Conservation (phyloP, 371 early-diverging fungal genomes). For the Apophysomyces trapeziformis region DNA sequence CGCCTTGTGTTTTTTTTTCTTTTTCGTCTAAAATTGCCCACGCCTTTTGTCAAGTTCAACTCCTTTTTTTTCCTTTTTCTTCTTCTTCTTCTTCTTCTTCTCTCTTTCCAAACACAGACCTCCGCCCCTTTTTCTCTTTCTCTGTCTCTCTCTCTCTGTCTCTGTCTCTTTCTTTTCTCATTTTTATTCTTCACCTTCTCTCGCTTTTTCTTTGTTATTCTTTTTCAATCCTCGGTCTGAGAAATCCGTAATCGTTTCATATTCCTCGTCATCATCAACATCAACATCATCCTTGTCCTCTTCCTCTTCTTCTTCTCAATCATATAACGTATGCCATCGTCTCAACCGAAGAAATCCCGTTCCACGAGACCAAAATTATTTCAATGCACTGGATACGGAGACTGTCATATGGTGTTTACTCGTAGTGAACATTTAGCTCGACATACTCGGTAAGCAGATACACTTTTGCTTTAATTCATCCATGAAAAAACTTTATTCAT, state of each 20-base stretch:
- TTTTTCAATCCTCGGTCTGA: background rate
- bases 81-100: background rate
- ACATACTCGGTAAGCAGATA: constrained; percentile 44
- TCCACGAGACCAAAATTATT: constrained; percentile 46
- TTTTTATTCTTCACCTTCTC: background rate
- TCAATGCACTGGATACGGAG: constrained; percentile 56
- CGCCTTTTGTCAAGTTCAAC: background rate
- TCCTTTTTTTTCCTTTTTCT: constrained; percentile 6
- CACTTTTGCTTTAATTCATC: background rate
- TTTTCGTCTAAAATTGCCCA: constrained; percentile 4
- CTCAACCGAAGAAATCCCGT: constrained; percentile 9
- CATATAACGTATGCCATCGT: background rate
- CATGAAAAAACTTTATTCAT: background rate
- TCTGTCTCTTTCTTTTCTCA: background rate
- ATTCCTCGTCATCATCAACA: background rate
- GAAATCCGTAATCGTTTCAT: too few relatives aligned
- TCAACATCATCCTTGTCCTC: background rate
- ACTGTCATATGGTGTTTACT: constrained; percentile 59
- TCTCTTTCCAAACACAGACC: constrained; percentile 3
- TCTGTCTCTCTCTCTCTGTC: background rate
- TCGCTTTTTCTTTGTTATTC: background rate
- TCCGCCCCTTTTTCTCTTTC: background rate
- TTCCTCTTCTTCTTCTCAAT: background rate
- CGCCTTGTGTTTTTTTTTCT: constrained; percentile 3
- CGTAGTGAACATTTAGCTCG: constrained; percentile 59